Base-by-base conservation (phyloP, 2,329 filamentous ascomycete genomes). In the Pseudocercospora fuligena region DNA sequence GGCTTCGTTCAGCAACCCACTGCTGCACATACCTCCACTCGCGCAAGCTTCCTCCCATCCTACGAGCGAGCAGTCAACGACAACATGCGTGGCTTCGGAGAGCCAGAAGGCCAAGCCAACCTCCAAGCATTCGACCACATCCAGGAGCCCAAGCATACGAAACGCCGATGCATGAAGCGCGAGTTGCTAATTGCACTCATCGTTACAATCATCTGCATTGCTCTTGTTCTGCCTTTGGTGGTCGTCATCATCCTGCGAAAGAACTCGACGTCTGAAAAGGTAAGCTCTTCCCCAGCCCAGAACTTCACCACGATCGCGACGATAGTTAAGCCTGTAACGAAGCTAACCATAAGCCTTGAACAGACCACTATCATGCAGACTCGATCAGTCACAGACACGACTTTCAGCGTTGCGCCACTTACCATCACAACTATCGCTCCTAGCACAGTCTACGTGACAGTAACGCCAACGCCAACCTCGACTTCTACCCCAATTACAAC, bases 31-130 rank as follows among this genome's bases (percentile, higher is more conserved):
- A 46, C 59, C 16, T 61, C 40, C 16, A 46, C 23, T 2, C 19
- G 51, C 60, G 58, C 23, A 46, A 47, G 27, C 8, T 67, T 67
- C n/a, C 58, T 64, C 6, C 65, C 65, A 14, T 43, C 61, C 11
- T 67, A 67, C 61, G 61, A 67, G 62, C 46, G 60, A 33, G 47
- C 58, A 16, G 60, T 67, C 47, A 67, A 67, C 57, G 49, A 64
- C 9, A 64, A 64, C 54, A 29, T 67, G 25, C 65, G 61, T 23
- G 58, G 56, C 36, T 67, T 67, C 21, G 56, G 36, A 27, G 54
- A 58, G 14, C 46, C 60, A 33, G 56, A 60, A 46, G 53, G 61
- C 46, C 65, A 63, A 23, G 46, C 23, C 49, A 61, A 67, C 29
- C 21, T 57, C 47, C 58, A 49, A 6, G 23, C 65, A n/a, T 60